phyloP scores from a whole-genome alignment of 2,329 filamentous ascomycete species.

The Cercospora sesami region DNA sequence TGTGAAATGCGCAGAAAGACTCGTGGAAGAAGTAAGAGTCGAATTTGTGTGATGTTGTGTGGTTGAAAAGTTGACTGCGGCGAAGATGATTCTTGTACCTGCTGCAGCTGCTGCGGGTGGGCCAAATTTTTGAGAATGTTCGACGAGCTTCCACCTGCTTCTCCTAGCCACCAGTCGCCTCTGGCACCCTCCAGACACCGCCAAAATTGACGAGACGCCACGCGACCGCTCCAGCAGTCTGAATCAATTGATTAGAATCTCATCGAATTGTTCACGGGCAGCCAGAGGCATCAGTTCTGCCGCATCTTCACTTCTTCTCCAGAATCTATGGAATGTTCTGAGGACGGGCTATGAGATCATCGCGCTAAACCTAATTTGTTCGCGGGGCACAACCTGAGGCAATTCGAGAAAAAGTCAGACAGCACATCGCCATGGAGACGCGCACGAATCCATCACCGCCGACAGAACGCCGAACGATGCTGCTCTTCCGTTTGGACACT shows the following conservation, averaged over 20 bases:
- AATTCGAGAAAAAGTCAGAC: neutral
- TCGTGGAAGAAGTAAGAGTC: slow-evolving; percentile 5
- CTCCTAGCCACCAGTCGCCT: neutral
- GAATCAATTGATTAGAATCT: neutral
- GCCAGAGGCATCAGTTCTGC: neutral
- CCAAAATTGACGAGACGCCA: neutral
- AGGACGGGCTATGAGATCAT: neutral
- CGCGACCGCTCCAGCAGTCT: neutral
- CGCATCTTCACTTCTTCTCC: neutral
- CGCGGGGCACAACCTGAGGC: slow-evolving; percentile 4
- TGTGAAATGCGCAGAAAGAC: slow-evolving; percentile 4
- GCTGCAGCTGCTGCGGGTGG: neutral
- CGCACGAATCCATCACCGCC: neutral
- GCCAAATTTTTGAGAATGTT: slow-evolving; percentile 2
- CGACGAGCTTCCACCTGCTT: slow-evolving; percentile 3
- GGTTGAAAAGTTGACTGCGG: slow-evolving; percentile 2
- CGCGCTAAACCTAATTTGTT: neutral
- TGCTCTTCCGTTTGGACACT: neutral
- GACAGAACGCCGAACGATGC: neutral
- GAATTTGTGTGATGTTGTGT: slow-evolving; percentile 9
- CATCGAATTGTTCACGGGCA: neutral
- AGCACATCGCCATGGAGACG: neutral
- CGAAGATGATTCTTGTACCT: neutral
- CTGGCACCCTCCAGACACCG: neutral
- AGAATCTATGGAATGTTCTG: slow-evolving; percentile 2